Evolutionary conservation across 805 yeast species (phyloP), one percentile per base, ranked within the genome.

Genomic region (Candida jianshihensis): DNA sequence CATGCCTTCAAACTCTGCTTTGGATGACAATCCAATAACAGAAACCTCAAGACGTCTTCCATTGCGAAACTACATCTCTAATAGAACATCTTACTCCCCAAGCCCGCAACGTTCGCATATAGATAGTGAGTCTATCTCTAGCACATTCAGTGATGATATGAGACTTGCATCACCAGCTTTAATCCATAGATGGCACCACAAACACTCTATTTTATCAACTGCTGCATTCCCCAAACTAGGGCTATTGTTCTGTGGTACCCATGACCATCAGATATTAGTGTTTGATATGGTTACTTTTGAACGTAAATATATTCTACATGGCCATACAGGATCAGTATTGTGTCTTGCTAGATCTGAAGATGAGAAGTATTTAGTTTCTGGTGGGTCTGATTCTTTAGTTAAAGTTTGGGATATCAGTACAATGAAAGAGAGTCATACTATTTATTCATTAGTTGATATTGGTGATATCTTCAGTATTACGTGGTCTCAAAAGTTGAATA

Each of bases 401-500:
- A 84, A 87, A 53, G 77, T 87, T 2, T 92, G 96, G 94, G 77
- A 81, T 39, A 64, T 86, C 16, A 58, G 69, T 2, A 56, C 41
- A 10, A 50, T 70, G 40, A 48, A 54, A 26, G 74, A 69, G 43
- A 57, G 82, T 1, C 82, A 83, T 48, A 82, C 95, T 0, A 75
- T 89, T 7, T 90, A 90, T 56, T 81, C 95, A 1, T 58, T 82
- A 10, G 71, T 82, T 25, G 98, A 90, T 61, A 81, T 90, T 35
- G 98, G 98, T 34, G 98, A 90, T 57, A 82, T 90, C 14, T 90
- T 90, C 54, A 81, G 95, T 8, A 61, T 90, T 24, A 73, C 78
- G 7, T 86, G 92, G 77, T 68, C 80, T 13, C 72, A 75, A 15
- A 45, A 61, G 2, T 56, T 73, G 10, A 69, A 77, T 32, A 75